phyloP scores from a whole-genome alignment of 192 early-diverging fungal species.

The Linnemannia hyalina region DNA sequence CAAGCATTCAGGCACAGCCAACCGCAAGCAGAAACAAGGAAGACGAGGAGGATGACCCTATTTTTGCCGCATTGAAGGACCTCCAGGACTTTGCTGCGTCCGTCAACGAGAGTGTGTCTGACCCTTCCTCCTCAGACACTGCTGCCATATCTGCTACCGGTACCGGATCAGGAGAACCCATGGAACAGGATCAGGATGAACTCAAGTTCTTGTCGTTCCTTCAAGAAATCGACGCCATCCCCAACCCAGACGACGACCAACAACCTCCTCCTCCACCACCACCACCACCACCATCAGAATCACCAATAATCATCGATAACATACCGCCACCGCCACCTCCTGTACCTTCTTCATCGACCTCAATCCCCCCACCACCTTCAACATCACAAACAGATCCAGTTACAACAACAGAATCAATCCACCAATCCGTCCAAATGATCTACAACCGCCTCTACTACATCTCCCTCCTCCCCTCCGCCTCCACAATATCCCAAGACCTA shows the following conservation, averaged over 20 bases:
- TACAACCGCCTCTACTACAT: constrained; percentile 26
- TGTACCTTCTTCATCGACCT: neutral
- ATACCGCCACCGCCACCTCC: constrained; percentile 11
- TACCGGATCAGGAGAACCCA: neutral
- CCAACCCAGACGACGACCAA: constrained; percentile 8
- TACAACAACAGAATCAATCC: neutral
- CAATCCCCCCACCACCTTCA: constrained; percentile 13
- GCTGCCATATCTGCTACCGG: neutral
- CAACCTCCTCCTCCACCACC: constrained; percentile 3
- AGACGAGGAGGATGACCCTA: constrained; percentile 23
- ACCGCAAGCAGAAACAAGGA: neutral
- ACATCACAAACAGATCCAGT: neutral
- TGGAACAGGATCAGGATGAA: constrained; percentile 15
- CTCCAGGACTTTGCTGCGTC: constrained; percentile 41
- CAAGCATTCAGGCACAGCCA: neutral
- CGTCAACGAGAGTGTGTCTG: neutral
- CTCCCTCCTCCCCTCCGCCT: constrained; percentile 12
- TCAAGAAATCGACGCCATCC: constrained; percentile 39
- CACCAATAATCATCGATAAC: neutral
- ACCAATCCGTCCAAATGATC: constrained; percentile 13
- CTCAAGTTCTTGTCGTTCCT: constrained; percentile 29
- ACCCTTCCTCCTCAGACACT: neutral
- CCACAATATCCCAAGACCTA: constrained; percentile 29
- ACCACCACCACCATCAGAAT: constrained; percentile 1
- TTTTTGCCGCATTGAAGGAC: constrained; percentile 33